Evolutionary conservation across 345 rosid species (phyloP), one percentile per base, ranked within the genome.

Genomic region (Populus pruinosa): DNA sequence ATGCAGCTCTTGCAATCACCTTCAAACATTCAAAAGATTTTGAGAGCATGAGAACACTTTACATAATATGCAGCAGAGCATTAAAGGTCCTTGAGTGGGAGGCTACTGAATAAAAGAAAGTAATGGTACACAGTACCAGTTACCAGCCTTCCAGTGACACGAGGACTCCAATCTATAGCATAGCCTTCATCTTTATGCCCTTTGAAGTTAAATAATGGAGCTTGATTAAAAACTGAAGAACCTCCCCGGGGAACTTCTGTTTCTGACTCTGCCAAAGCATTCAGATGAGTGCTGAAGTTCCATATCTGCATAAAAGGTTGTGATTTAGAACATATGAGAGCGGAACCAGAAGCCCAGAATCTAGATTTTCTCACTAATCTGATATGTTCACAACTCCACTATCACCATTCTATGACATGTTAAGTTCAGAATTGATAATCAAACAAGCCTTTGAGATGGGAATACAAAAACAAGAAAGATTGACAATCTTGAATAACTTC

Each of bases 121-220:
- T 53, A 29, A 27, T 17, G 27, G 16, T 67, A 36, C 18, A 64
- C 33, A 67, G 41, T 89, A 96, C 99, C 99, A 41, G 99, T 84
- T 71, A 90, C 85, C 69, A 96, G 96, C 84, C 94, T 88, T 87
- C 99, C 98, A 53, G 91, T 75, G 4, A 88, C 86, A 49, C 89
- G 83, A 83, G 95, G 95, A 85, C 93, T 93, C 99, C 99, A 96
- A 81, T 96, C 99, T 69, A 93, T 74, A 29, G 95, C 94, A 84
- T 87, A 93, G 44, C 97, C 99, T 91, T 96, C 98, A 67, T 92
- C 96, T 85, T 91, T 96, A 85, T 96, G 98, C 77, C 97, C 96
- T 0, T 89, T 71, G 74, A 92, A 96, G 80, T 89, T 93, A 61
- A 87, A 69, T 59, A 91, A 78, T 39, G 98, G 99, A 39, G 92